These are phyloP conservation scores for Nemania sp. DNA, from an alignment of 2,329 filamentous ascomycete species.

Conservation along the genomic window DNA sequence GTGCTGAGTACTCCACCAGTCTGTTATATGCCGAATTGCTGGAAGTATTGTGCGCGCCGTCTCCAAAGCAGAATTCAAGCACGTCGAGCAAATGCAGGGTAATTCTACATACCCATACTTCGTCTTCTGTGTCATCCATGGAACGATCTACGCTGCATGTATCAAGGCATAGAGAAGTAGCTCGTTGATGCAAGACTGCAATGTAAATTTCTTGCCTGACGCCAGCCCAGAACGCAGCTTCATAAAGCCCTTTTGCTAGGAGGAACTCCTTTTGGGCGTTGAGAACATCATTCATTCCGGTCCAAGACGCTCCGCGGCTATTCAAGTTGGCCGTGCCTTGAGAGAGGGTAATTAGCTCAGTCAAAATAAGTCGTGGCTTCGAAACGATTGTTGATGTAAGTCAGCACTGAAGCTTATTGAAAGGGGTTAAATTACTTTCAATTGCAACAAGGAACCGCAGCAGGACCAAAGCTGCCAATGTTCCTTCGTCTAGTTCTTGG, in stretches of 20 bases:
- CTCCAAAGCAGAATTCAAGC: conserved; percentile 16
- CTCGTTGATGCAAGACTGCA: conserved; percentile 3
- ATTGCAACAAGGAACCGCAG: conserved; percentile 3
- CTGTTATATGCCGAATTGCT: not conserved
- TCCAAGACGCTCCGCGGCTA: not conserved
- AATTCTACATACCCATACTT: conserved; percentile 20
- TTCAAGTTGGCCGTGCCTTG: not conserved
- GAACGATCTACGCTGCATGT: conserved; percentile 5
- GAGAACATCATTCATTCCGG: conserved; percentile 1
- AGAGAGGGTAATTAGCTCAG: not conserved
- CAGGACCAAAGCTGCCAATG: conserved; percentile 6
- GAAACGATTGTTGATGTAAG: not conserved
- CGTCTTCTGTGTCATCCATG: conserved; percentile 14
- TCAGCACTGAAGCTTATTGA: not conserved
- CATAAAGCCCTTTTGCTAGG: not conserved
- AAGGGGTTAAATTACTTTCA: not conserved
- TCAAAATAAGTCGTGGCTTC: not conserved
- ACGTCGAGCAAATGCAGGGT: conserved; percentile 16
- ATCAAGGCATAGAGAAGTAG: conserved; percentile 9
- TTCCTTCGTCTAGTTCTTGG: conserved; percentile 1
- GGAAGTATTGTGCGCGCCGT: not conserved
- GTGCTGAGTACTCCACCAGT: conserved; percentile 1
- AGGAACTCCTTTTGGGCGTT: conserved; percentile 6
- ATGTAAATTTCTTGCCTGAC: conserved; percentile 17
- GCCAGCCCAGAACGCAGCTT: conserved; percentile 20